Base-by-base conservation (phyloP, 805 yeast species). In the Pichia cabralensis region DNA sequence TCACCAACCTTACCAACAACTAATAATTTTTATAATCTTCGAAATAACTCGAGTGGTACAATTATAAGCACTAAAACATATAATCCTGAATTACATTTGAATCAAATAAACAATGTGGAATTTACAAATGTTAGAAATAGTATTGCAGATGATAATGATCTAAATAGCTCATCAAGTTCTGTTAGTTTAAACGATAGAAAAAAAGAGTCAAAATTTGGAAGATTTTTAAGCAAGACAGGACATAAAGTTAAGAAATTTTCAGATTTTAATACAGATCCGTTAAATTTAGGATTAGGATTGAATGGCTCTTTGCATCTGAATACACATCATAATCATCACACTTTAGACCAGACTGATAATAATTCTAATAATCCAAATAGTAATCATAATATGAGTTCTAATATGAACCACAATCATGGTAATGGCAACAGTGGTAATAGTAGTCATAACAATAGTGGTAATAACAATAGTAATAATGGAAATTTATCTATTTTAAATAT, bases 111-210 rank as follows among this genome's bases (percentile, higher is more conserved):
- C 12, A 52, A 48, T 33, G 61, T 57, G n/a, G 62, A 56, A 35
- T 57, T 57, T 41, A 56, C 47, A 31, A 57, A 57, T 36, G 53
- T 56, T 6, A 36, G 44, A 46, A 20, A 26, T 43, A 26, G 44
- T 42, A 17, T 44, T 38, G 35, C 19, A 3, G 14, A 11, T 23
- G 12, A 22, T 23, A 35, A 31, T 9, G 28, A 16, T 16, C 32
- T 3, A 35, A 35, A 6, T 26, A 28, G 12, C 11, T 35, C 34
- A n/a, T 31, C 39, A 13, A 35, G 31, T 12, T 27, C 35, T 11
- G 28, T 32, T 6, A 30, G 32, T 30, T 31, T 30, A 7, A 20
- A 26, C 6, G 39, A 31, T 11, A 36, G 32, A 25, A 27, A 35
- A 8, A 36, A 24, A 10, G 39, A 32, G 1, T 22, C 35, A 6